Conservation (phyloP, 495 filamentous ascomycete genomes). For the Tuber melanosporum region DNA sequence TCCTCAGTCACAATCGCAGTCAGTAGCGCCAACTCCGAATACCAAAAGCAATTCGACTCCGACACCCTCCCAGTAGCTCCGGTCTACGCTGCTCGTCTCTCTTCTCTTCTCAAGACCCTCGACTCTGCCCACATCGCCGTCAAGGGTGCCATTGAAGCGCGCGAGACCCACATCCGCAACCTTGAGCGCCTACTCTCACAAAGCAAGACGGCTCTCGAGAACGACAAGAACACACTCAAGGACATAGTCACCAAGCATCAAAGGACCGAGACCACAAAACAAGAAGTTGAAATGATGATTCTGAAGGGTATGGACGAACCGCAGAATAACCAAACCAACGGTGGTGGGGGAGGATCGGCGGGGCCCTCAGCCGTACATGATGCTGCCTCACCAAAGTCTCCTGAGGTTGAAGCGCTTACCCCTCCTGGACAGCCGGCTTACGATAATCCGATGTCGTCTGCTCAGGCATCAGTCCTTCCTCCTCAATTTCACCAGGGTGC, state of each 20-base stretch:
- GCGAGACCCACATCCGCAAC: constrained; percentile 65
- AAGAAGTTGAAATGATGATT: constrained; percentile 81
- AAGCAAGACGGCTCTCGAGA: constrained; percentile 61
- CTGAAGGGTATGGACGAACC: constrained; percentile 64
- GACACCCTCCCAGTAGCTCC: constrained; percentile 65
- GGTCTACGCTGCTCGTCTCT: constrained; percentile 85
- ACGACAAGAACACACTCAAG: constrained; percentile 58
- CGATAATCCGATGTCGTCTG: constrained; percentile 26
- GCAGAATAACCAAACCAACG: constrained; percentile 32
- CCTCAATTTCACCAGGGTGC: constrained; percentile 44
- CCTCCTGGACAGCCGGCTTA: constrained; percentile 54
- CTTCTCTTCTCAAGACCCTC: constrained; percentile 74
- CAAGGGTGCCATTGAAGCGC: constrained; percentile 80
- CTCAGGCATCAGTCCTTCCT: constrained; percentile 43
- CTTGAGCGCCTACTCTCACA: constrained; percentile 74
- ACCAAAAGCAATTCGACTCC: constrained; percentile 67
- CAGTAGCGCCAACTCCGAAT: constrained; percentile 68
- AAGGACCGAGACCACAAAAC: constrained; percentile 67
- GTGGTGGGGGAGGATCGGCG: constrained; percentile 40
- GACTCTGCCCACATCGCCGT: constrained; percentile 89
- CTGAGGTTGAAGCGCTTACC: constrained; percentile 76
- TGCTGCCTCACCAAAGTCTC: constrained; percentile 50
- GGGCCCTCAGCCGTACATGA: constrained; percentile 43
- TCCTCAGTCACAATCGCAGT: constrained; percentile 56
- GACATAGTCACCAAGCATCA: constrained; percentile 56